Percentiles rank a stretch among this genome's conserved stretches.
Evolutionary conservation across 495 filamentous ascomycete genomes (phyloP).

Genomic region (Xylaria cubensis): DNA sequence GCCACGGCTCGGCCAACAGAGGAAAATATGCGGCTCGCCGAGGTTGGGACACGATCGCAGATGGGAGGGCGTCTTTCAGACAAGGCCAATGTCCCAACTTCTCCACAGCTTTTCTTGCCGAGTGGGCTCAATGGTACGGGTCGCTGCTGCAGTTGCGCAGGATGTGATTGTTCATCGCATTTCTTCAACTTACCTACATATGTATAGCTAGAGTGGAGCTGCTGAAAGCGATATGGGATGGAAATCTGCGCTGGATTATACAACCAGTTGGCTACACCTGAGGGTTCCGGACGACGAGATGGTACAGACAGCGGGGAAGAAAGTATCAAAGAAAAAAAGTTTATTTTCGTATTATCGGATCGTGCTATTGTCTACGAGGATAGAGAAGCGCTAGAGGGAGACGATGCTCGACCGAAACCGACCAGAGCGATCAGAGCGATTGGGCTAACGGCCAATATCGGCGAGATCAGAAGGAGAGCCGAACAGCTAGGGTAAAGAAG

Average conservation of each 20-base stretch:
- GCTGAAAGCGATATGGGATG: not conserved
- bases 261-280: not conserved
- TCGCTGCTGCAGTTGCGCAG: conserved; percentile 10
- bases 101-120: not conserved
- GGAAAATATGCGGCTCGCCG: conserved; percentile 15
- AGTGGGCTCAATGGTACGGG: not conserved
- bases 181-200: not conserved
- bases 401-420: conserved; percentile 13
- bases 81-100: not conserved
- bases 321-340: not conserved
- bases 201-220: conserved; percentile 13
- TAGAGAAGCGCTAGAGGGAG: conserved; percentile 9
- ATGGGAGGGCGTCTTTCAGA: not conserved
- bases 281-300: not conserved
- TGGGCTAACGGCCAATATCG: conserved; percentile 24
- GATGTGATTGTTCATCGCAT: conserved; percentile 18
- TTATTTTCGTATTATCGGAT: conserved; percentile 8
- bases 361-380: conserved; percentile 14
- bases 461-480: conserved; percentile 18
- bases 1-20: conserved; percentile 12
- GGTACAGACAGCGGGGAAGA: not conserved
- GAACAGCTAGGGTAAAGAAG: not conserved
- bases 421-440: conserved; percentile 9
- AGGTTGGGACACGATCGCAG: not conserved
- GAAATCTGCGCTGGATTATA: not conserved